These are phyloP conservation scores for Tolypocladium paradoxum DNA, from an alignment of 2,329 filamentous ascomycete species.

Conservation along the genomic window DNA sequence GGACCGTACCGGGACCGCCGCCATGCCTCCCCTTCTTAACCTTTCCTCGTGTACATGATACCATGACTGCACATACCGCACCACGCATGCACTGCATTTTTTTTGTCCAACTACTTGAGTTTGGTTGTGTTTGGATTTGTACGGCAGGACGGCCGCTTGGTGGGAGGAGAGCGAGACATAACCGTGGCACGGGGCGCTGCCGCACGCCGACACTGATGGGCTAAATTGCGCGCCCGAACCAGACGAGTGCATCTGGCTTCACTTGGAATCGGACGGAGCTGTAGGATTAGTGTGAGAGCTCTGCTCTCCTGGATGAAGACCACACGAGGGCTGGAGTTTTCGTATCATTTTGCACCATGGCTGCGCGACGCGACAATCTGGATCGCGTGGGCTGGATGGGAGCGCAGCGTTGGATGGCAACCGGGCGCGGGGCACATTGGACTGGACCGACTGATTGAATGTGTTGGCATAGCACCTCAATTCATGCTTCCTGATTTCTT, in stretches of 20 bases:
- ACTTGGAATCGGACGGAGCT: not conserved
- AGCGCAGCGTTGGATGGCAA: not conserved
- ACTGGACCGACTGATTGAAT: not conserved
- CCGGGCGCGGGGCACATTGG: not conserved
- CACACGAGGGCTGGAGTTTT: not conserved
- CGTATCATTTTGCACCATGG: not conserved
- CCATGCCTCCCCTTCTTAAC: conserved; percentile 9
- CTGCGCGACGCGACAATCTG: not conserved
- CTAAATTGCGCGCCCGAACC: not conserved
- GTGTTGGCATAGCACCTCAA: not conserved
- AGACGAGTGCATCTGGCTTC: not conserved
- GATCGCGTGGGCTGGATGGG: not conserved
- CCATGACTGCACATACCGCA: conserved; percentile 20
- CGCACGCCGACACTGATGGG: not conserved
- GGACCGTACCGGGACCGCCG: conserved; percentile 1
- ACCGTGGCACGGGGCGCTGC: not conserved
- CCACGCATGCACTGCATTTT: not conserved
- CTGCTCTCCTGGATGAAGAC: not conserved
- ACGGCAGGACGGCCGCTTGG: not conserved
- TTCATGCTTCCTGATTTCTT: not conserved
- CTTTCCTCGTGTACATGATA: conserved; percentile 23
- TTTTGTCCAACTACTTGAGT: not conserved
- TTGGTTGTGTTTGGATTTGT: not conserved
- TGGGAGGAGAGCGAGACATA: not conserved
- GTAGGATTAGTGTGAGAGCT: not conserved